Evolutionary conservation across 176 grass and related monocot species (phyloP), one percentile per base, ranked within the genome.

Genomic region (Pharus latifolius): DNA sequence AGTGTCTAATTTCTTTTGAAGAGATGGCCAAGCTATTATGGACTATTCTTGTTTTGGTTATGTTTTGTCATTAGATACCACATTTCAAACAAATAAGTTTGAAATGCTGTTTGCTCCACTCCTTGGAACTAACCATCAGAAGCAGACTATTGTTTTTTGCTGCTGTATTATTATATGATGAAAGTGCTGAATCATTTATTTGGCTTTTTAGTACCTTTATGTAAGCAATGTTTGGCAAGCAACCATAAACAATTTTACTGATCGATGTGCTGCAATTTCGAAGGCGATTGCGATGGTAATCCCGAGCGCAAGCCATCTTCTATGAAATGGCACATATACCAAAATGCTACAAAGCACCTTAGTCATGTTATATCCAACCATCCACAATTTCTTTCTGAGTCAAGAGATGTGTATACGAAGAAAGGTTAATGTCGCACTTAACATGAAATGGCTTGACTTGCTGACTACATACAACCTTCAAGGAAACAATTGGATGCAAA

Each of bases 151-250:
- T 84, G 64, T 69, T 85, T 52, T 69, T 80, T n/a, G 83, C 69
- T 60, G 75, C 51, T 5, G 75, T 69, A 19, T 79, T 80, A 48
- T 42, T 85, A 30, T 63, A 65, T 12, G 76, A 85, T 68, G 83
- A 80, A 42, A 80, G 59, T 6, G 10, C 33, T 22, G 65, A 80
- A 15, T 80, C 76, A 15, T 85, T 78, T 41, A 49, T 48, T 60
- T 85, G 83, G 83, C 34, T 85, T 42, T 76, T 86, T 60, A 67
- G 49, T 51, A 86, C 73, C 43, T 84, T 84, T 63, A 67, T 70
- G 44, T 55, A 20, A 0, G 81, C 81, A 46, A 84, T 84, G 81
- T 51, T 12, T 50, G 81, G 81, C 16, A 75, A 72, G 38, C 63
- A 77, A 42, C 81, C 81, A 10, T 63, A 77, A 64, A 61, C 73